A percentile compares a stretch with the other conserved stretches of the same genome.
Conservation (phyloP, 805 yeast species). For the Starmera caribaea region DNA sequence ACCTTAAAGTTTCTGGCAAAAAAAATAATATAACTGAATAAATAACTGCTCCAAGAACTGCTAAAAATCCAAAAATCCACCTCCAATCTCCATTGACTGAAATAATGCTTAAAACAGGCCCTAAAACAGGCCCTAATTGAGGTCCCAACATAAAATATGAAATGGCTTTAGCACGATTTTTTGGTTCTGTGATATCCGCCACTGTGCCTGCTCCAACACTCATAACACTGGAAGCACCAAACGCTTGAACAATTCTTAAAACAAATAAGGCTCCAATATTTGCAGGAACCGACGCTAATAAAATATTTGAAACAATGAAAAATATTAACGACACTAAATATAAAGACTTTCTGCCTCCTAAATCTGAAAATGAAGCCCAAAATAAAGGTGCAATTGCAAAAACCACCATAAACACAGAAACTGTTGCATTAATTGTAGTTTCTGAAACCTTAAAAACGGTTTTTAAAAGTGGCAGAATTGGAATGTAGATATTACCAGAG, state of each 20-base stretch:
- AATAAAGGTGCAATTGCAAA: conserved; percentile 46
- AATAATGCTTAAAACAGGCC: conserved; percentile 77
- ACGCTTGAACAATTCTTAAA: conserved; percentile 60
- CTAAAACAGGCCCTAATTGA: conserved; percentile 73
- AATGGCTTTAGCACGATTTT: conserved; percentile 70
- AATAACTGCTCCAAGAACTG: conserved; percentile 52
- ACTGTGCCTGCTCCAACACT: conserved; percentile 90
- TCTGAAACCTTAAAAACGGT: conserved; percentile 29
- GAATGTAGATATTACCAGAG: conserved; percentile 49
- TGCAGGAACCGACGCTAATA: conserved; percentile 50
- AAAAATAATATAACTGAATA: conserved; percentile 40
- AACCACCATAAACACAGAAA: conserved; percentile 46
- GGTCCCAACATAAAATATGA: conserved; percentile 85
- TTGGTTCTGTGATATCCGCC: conserved; percentile 59
- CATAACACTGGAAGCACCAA: conserved; percentile 84
- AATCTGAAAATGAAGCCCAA: conserved; percentile 48
- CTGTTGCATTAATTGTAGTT: conserved; percentile 42
- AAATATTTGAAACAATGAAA: conserved; percentile 53
- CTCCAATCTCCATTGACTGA: conserved; percentile 66
- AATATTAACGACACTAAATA: conserved; percentile 46
- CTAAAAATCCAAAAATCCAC: conserved; percentile 75
- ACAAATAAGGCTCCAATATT: conserved; percentile 65
- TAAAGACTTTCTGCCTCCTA: conserved; percentile 57
- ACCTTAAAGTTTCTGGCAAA: conserved; percentile 74
- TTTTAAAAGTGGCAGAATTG: conserved; percentile 38